These are phyloP conservation scores for Microdochium paspali DNA, from an alignment of 2,329 filamentous ascomycete species.

Conservation along the genomic window DNA sequence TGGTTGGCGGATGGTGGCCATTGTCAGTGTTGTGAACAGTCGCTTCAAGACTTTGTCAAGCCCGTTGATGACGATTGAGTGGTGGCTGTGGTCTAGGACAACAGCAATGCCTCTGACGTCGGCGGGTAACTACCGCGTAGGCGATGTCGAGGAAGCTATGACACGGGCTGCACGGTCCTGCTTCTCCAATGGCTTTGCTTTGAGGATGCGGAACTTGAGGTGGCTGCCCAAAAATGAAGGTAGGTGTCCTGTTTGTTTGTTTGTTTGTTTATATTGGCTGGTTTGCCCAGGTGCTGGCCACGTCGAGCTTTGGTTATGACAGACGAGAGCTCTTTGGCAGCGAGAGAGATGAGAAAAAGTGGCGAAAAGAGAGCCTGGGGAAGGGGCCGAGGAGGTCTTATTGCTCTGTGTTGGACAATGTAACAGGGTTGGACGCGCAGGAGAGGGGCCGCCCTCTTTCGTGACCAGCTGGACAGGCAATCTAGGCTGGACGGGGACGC, in stretches of 20 bases:
- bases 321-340: slow-evolving; percentile 6
- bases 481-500: not conserved
- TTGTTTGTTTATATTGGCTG: slow-evolving; percentile 9
- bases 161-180: not conserved
- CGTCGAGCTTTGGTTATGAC: not conserved
- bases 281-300: not conserved
- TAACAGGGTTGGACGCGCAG: not conserved
- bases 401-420: slow-evolving; percentile 10
- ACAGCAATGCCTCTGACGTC: not conserved
- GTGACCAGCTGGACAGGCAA: too few species aligned
- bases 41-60: slow-evolving; percentile 3
- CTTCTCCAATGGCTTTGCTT: not conserved
- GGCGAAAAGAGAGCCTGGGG: slow-evolving; percentile 13
- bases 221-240: slow-evolving; percentile 2
- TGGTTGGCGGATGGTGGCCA: slow-evolving; percentile 58
- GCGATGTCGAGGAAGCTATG: not conserved
- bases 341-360: slow-evolving; percentile 18
- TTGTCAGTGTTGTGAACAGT: slow-evolving; percentile 20
- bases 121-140: not conserved
- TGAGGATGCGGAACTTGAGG: too few species aligned
- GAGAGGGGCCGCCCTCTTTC: not conserved
- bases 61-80: not conserved
- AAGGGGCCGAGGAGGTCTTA: slow-evolving; percentile 21
- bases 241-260: slow-evolving; percentile 11
- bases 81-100: not conserved